A percentile compares a stretch with the other conserved stretches of the same genome.
phyloP scores from a whole-genome alignment of 306 rosid species.

The Citrullus colocynthis region DNA sequence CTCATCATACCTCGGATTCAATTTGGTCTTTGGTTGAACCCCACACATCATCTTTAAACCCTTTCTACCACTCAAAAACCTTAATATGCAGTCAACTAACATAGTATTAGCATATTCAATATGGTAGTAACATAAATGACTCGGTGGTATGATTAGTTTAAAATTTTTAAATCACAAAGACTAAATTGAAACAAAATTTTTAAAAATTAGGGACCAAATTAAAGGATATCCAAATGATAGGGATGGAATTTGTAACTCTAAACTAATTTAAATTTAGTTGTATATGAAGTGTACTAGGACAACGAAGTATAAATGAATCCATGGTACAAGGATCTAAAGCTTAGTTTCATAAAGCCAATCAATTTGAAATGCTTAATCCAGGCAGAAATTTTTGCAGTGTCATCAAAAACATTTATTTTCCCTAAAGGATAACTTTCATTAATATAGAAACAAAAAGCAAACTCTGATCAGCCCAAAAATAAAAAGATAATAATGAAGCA shows the following conservation, averaged over 20 bases:
- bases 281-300: background rate
- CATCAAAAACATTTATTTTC: background rate
- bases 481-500: background rate
- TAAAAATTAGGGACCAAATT: background rate
- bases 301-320: background rate
- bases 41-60: background rate
- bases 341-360: background rate
- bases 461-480: background rate
- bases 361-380: background rate
- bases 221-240: background rate
- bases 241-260: background rate
- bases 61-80: background rate
- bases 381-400: background rate
- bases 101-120: too few relatives aligned
- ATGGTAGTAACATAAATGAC: background rate
- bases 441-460: constrained; percentile 5
- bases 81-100: background rate
- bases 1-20: too few relatives aligned
- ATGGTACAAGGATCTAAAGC: background rate
- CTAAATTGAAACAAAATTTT: too few relatives aligned
- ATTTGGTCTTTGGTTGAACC: background rate
- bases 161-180: too few relatives aligned
- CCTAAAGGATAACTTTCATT: background rate
- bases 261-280: background rate
- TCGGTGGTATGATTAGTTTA: too few relatives aligned